Evolutionary conservation across 495 filamentous ascomycete genomes (phyloP).

Genomic region (Lophiostoma macrostomum): DNA sequence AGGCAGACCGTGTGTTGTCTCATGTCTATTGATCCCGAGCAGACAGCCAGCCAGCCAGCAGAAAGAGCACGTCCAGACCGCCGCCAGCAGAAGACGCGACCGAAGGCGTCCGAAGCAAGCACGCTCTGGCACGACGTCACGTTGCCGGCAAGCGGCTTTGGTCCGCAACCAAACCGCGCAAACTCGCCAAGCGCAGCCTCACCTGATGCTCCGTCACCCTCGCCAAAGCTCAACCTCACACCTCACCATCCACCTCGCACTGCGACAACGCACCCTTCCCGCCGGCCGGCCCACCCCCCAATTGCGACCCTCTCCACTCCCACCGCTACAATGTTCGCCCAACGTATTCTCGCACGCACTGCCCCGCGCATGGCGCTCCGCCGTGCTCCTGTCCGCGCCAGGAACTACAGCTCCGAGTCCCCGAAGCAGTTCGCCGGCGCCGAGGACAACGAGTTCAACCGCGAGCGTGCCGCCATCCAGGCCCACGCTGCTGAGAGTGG

Average conservation of each 20-base stretch:
- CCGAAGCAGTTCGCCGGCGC: slow-evolving; percentile 46
- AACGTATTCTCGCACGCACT: slow-evolving; percentile 59
- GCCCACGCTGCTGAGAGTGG: slow-evolving; percentile 76
- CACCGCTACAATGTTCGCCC: slow-evolving; percentile 56
- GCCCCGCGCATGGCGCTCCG: slow-evolving; percentile 57
- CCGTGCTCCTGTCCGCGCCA: slow-evolving; percentile 62
- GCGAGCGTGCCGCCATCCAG: slow-evolving; percentile 78
- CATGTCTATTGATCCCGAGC: too few species aligned
- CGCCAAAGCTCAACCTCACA: slow-evolving; percentile 9
- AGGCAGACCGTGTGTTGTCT: slow-evolving; percentile 26
- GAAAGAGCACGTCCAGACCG: background rate
- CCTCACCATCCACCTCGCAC: slow-evolving; percentile 1
- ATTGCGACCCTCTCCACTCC: slow-evolving; percentile 27
- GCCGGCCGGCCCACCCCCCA: slow-evolving; percentile 3
- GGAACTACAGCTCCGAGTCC: slow-evolving; percentile 59
- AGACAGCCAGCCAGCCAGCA: background rate
- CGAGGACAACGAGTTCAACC: slow-evolving; percentile 81
- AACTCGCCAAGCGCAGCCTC: slow-evolving; percentile 19
- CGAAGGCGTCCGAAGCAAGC: background rate
- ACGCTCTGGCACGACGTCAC: slow-evolving; percentile 4
- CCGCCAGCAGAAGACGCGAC: slow-evolving; percentile 2
- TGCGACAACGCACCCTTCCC: background rate
- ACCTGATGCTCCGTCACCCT: slow-evolving; percentile 3
- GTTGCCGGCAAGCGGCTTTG: background rate
- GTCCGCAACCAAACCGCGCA: slow-evolving; percentile 5